phyloP scores from a whole-genome alignment of 805 yeast species.

The Middelhovenomyces tepae region DNA sequence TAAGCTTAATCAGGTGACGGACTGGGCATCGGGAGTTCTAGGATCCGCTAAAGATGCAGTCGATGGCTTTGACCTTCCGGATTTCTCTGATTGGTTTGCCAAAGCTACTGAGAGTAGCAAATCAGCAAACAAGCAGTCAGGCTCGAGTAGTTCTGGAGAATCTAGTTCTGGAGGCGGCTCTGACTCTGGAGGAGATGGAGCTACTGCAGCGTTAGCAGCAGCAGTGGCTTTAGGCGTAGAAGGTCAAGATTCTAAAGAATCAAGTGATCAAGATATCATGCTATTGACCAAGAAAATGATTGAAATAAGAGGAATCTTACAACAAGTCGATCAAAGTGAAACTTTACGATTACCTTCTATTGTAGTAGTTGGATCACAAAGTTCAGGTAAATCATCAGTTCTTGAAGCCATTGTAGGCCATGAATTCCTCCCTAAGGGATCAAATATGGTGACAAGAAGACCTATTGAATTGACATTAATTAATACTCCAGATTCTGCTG shows the following conservation, averaged over 20 bases:
- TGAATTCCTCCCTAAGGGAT: conserved; percentile 93
- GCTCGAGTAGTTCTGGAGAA: conserved; percentile 11
- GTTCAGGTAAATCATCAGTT: conserved; percentile 95
- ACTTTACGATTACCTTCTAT: conserved; percentile 83
- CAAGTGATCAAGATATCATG: conserved; percentile 61
- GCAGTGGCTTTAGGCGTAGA: conserved; percentile 29
- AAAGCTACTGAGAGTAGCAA: conserved; percentile 5
- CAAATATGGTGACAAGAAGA: conserved; percentile 96
- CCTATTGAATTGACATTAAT: conserved; percentile 93
- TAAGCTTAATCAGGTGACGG: conserved; percentile 52
- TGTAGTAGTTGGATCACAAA: conserved; percentile 95
- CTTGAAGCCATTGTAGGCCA: conserved; percentile 96
- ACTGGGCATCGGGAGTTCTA: conserved; percentile 26
- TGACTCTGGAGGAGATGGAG: conserved; percentile 30
- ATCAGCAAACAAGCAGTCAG: neutral
- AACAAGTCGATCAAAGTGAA: conserved; percentile 66
- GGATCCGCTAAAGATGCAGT: conserved; percentile 46
- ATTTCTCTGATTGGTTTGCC: conserved; percentile 12
- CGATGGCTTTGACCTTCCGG: conserved; percentile 28
- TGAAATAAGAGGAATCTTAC: conserved; percentile 75
- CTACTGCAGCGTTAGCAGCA: conserved; percentile 48
- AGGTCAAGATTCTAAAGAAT: conserved; percentile 47
- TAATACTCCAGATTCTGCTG: conserved; percentile 71
- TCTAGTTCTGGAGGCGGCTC: conserved; percentile 5
- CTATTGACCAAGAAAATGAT: conserved; percentile 93